Evolutionary conservation across 1,284 basidiomycete genomes (phyloP).

Genomic region (Ustilago xerochloae): DNA sequence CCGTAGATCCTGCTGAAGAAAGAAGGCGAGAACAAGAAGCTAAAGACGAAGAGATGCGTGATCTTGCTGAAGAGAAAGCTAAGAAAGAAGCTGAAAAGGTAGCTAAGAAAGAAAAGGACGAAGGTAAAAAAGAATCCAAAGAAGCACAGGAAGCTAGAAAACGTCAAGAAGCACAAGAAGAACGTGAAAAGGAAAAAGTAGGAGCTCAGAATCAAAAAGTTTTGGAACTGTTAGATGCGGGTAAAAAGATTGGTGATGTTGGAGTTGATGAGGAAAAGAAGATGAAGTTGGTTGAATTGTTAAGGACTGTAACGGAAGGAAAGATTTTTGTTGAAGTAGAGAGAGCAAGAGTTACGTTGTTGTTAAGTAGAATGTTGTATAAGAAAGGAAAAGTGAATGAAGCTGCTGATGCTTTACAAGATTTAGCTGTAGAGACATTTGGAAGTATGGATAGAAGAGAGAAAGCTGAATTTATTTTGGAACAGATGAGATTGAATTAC

Average conservation of each 20-base stretch:
- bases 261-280: slow-evolving; percentile 49
- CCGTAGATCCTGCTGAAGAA: slow-evolving; percentile 72
- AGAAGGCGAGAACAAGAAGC: slow-evolving; percentile 57
- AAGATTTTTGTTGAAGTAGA: slow-evolving; percentile 99
- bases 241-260: slow-evolving; percentile 51
- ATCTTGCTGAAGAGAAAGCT: slow-evolving; percentile 35
- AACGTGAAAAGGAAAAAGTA: slow-evolving; percentile 51
- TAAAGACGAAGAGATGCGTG: slow-evolving; percentile 48
- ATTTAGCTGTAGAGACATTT: slow-evolving; percentile 98
- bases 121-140: slow-evolving; percentile 42
- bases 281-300: slow-evolving; percentile 74
- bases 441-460: slow-evolving; percentile 97
- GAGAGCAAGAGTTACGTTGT: slow-evolving; percentile 79
- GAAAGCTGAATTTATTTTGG: slow-evolving; percentile 97
- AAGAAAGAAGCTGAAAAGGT: slow-evolving; percentile 40
- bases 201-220: slow-evolving; percentile 60
- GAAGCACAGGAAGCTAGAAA: slow-evolving; percentile 37
- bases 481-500: slow-evolving; percentile 95
- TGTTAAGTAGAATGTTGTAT: slow-evolving; percentile 61
- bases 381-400: slow-evolving; percentile 55
- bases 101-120: slow-evolving; percentile 37
- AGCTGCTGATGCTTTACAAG: slow-evolving; percentile 74
- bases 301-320: slow-evolving; percentile 92
- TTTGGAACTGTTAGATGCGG: slow-evolving; percentile 55
- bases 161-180: slow-evolving; percentile 37